phyloP scores from a whole-genome alignment of 805 yeast genomes.

The Cyberlindnera bimundalis region DNA sequence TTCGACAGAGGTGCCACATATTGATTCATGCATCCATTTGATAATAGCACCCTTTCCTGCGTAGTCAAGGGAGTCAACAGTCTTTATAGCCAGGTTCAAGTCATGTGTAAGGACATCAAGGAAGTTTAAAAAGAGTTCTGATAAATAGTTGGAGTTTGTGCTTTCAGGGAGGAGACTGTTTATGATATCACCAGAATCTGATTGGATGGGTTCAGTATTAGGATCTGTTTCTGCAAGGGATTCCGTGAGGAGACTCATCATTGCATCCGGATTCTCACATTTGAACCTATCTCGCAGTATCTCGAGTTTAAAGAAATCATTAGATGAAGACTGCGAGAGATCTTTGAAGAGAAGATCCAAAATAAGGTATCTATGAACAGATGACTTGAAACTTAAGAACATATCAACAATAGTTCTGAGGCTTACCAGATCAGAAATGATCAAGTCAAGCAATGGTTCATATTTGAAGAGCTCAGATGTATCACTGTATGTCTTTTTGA shows the following conservation, averaged over 20 bases:
- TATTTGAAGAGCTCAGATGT: conserved; percentile 34
- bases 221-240: conserved; percentile 15
- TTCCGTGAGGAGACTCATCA: conserved; percentile 18
- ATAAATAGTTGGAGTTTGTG: conserved; percentile 8
- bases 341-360: conserved; percentile 26
- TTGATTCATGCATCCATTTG: conserved; percentile 1
- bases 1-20: conserved; percentile 6
- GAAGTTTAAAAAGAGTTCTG: conserved; percentile 19
- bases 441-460: conserved; percentile 35
- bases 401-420: conserved; percentile 34
- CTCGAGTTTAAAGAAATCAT: conserved; percentile 22
- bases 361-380: conserved; percentile 18
- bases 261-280: conserved; percentile 15
- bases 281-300: conserved; percentile 24
- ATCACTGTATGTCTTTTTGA: conserved; percentile 27
- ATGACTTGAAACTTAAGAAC: conserved; percentile 24
- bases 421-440: conserved; percentile 35
- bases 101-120: conserved; percentile 19
- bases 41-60: neutral
- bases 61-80: conserved; percentile 6
- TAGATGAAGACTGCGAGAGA: conserved; percentile 11
- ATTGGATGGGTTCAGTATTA: conserved; percentile 19
- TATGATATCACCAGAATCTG: conserved; percentile 27
- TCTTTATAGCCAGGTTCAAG: conserved; percentile 3
- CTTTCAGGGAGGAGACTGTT: conserved; percentile 21